Evolutionary conservation across 768 basidiomycete species (phyloP), one percentile per base, ranked within the genome.

Genomic region (Phlebiopsis gigantea): DNA sequence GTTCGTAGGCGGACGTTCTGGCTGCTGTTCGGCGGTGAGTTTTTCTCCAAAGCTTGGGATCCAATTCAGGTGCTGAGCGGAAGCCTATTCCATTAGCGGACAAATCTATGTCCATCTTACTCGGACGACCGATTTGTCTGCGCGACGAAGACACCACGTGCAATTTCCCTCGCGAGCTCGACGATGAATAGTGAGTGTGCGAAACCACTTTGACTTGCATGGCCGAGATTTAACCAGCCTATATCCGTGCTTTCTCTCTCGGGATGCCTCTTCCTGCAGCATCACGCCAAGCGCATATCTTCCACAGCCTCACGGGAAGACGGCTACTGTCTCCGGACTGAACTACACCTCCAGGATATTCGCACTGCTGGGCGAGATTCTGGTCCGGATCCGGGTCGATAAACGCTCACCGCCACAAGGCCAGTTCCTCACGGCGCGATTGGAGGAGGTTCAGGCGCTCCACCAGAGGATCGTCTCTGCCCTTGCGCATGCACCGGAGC

Each of bases 331-430:
- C 17, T 89, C 87, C 24, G 93, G 93, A 17, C 81, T 95, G 46
- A 92, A 92, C 72, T 92, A 92, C 65, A 88, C 79, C 63, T 90
- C 89, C 48, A 82, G 90, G 60, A 88, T 94, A 56, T 93, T 93
- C 65, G 87, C 88, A 17, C 77, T 93, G 10, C 78, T 93, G 46
- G 90, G 90, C 46, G 90, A 93, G 72, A 93, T 92, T 62, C 77
- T 92, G 52, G 88, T 90, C 31, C 87, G 90, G 60, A 90, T 92
- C 66, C 82, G 89, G 56, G 87, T 91, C 53, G 90, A 93, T 71
- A 92, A 90, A 68, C 83, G 88, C 48, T 90, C 88, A 1, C 89
- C 90, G 25, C 90, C 89, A 14, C 85, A 84, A 68, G 90, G 90
- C 4, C 90, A 88, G 61, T 90, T 90, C 68, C 88, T 89, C 46